Base-by-base conservation (phyloP, 192 early-diverging fungal species). In the Coemansia aciculifera region DNA sequence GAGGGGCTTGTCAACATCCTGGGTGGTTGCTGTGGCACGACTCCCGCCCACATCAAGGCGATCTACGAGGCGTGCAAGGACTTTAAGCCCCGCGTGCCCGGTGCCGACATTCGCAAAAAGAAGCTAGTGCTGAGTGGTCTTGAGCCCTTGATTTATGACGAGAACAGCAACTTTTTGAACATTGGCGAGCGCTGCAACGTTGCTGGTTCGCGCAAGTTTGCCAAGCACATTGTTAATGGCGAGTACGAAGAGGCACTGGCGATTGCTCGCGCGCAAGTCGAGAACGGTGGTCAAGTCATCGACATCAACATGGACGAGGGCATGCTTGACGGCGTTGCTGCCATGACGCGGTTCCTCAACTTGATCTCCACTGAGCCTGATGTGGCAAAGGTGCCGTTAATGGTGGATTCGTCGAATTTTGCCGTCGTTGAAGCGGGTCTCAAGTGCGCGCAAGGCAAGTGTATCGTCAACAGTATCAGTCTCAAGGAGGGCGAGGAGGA, bases 361-460 rank as follows among this genome's bases (percentile, higher is more conserved):
- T 86, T 95, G 73, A 87, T 98, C 44, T 89, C 93, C n/a, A 92
- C 91, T 34, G 96, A 98, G 75, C 96, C 96, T 29, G 95, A 97
- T 68, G 90, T 96, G 69, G 87, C 94, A 42, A 81, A 83, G 63
- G 91, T 91, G 32, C 95, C 96, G 10, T 68, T 98, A 31, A 98
- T 98, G 96, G 86, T 98, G 12, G 96, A 98, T 79, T 97, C 95
- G 21, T 96, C 94, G 67, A 98, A 98, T 81, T 98, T 98, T 86
- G 92, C 92, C n/a, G 95, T 98, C 12, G 89, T 98, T 34, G 87
- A 95, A 64, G 96, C 96, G 3, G 96, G 96, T 27, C 85, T 98
- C 68, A 96, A 95, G 79, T 98, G 95, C 72, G 91, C 89, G 2
- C 96, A 98, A 83, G 96, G 96, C 66, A 98, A 98, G 74, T 96